phyloP scores from a whole-genome alignment of 352 stramenopile species.

The Pilasporangium apinafurcum region DNA sequence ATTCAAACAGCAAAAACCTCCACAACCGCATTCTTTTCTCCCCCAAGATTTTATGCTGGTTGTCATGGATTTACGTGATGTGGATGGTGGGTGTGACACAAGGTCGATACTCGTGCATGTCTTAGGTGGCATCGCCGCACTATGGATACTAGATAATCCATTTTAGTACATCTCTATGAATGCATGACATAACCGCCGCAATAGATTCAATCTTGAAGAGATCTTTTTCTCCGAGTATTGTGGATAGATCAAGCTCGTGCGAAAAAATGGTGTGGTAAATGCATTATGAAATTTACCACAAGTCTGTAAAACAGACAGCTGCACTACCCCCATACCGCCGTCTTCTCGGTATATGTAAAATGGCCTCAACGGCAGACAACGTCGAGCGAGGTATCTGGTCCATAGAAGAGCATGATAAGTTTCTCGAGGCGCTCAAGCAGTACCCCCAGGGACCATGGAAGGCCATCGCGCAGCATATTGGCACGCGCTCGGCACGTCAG shows the following conservation, averaged over 20 bases:
- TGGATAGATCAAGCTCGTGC: not conserved
- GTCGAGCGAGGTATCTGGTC: slow-evolving; percentile 19
- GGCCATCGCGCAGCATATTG: slow-evolving; percentile 14
- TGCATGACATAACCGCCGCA: too few relatives aligned
- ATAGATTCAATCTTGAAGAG: not conserved
- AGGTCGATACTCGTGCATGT: too few relatives aligned
- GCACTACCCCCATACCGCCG: not conserved
- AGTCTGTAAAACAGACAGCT: too few relatives aligned
- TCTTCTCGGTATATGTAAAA: not conserved
- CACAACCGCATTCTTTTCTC: too few relatives aligned
- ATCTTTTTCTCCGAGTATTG: not conserved
- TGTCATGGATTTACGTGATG: too few relatives aligned
- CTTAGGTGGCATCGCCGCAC: too few relatives aligned
- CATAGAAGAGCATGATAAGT: slow-evolving; percentile 27
- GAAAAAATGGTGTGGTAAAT: not conserved
- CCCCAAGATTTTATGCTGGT: too few relatives aligned
- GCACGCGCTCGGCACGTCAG: slow-evolving; percentile 41
- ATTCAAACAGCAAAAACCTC: too few relatives aligned
- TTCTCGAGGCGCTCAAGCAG: slow-evolving; percentile 17
- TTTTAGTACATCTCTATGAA: too few relatives aligned
- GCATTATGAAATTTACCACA: not conserved
- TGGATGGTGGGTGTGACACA: too few relatives aligned
- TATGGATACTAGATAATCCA: too few relatives aligned
- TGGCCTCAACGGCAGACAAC: not conserved
- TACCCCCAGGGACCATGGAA: slow-evolving; percentile 27